Percentiles rank a stretch among this genome's conserved stretches.
Evolutionary conservation across 1,139 yeast species (phyloP).

Genomic region (Debaryomyces sp.): DNA sequence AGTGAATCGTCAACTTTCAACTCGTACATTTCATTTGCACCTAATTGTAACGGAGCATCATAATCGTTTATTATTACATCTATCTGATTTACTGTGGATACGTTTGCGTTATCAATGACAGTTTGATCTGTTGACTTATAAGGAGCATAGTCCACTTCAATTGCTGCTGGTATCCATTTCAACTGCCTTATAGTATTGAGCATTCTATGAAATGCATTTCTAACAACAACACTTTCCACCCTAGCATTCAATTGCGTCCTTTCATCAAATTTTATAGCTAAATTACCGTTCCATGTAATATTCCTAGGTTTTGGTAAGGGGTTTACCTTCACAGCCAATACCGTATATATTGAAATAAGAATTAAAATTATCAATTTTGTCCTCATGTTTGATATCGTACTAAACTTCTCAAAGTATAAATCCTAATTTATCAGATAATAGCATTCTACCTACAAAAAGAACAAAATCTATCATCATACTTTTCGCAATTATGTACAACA

Average conservation of each 20-base stretch:
- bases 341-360: not conserved
- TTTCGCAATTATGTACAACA: not conserved
- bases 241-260: not conserved
- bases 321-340: slow-evolving; percentile 3
- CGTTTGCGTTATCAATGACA: not conserved
- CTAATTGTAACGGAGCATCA: slow-evolving; percentile 37
- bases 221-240: not conserved
- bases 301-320: not conserved
- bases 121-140: slow-evolving; percentile 11
- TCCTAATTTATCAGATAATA: not conserved
- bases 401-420: not conserved
- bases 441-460: not conserved
- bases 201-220: slow-evolving; percentile 4
- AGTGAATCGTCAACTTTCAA: slow-evolving; percentile 18
- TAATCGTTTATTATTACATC: slow-evolving; percentile 24
- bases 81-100: slow-evolving; percentile 7
- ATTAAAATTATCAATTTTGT: not conserved
- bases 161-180: slow-evolving; percentile 33
- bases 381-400: not conserved
- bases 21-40: slow-evolving; percentile 46
- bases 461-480: not conserved
- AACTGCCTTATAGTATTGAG: slow-evolving; percentile 16
- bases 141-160: slow-evolving; percentile 19
- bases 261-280: not conserved
- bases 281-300: not conserved